Conservation (phyloP, 73 alveolate species). For the Effrenium voratum region DNA sequence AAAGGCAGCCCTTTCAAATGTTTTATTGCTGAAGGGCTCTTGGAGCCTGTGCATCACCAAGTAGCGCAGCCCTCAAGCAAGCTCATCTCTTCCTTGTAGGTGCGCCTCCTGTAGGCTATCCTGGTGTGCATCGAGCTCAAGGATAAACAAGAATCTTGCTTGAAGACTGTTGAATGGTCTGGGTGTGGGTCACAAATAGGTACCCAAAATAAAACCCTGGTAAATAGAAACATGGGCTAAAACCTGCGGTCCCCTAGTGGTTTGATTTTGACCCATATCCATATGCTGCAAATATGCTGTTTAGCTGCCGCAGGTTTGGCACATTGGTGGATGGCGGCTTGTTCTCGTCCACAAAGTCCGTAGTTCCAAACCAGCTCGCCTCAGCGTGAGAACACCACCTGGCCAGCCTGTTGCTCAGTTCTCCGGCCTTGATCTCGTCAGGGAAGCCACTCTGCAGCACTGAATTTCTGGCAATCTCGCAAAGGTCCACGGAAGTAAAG, state of each 20-base stretch:
- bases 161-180: neutral
- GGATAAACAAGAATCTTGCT: neutral
- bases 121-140: neutral
- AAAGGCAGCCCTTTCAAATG: too few species aligned
- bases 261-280: neutral
- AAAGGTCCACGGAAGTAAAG: conserved; percentile 95
- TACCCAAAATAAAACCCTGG: too few species aligned
- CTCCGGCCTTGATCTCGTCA: conserved; percentile 89
- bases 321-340: conserved; percentile 78
- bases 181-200: too few species aligned
- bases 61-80: conserved; percentile 39
- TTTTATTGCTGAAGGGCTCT: too few species aligned
- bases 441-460: conserved; percentile 96
- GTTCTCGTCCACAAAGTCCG: conserved; percentile 37
- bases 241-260: neutral
- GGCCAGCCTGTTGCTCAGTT: neutral
- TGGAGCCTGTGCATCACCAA: too few species aligned
- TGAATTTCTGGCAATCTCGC: conserved; percentile 96
- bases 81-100: conserved; percentile 61
- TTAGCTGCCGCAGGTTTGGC: conserved; percentile 48
- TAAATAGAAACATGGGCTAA: neutral
- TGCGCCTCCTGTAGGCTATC: conserved; percentile 68
- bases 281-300: neutral
- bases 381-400: neutral
- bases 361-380: conserved; percentile 67